Evolutionary conservation across 2,329 filamentous ascomycete genomes (phyloP), one percentile per base, ranked within the genome.

Genomic region (Massarina eburnea): DNA sequence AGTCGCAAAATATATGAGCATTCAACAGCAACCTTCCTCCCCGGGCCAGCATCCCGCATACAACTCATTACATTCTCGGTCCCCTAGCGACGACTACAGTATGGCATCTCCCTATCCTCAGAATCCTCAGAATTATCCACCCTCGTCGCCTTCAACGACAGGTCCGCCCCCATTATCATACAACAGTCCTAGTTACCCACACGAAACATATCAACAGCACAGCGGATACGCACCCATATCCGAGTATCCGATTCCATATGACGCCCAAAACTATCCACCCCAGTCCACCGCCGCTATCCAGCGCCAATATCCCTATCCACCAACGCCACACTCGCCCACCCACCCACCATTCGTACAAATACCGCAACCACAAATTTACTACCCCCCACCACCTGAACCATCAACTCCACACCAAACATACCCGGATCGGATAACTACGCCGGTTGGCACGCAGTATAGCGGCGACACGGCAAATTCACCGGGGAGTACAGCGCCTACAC

Each of bases 401-500:
- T 45, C 49, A 12, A 53, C 42, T 5, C 54, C 54, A 14, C 58
- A 52, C 29, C 45, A 39, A 18, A 54, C 54, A 5, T 46, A 41
- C 18, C 43, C 51, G 1, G 54, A 62, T 35, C 36, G 51, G n/a
- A 38, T 53, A 40, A 40, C 44, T 18, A 57, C 52, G 22, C 42
- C 52, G 4, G 49, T 54, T 24, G 43, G 51, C 33, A 51, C 44
- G 22, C 55, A 58, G 26, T 53, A 61, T 39, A 59, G 54, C 30
- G 54, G 52, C 10, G 52, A 45, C 17, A 45, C 44, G 18, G 42
- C 54, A n/a, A 24, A 22, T 9, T 26, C 26, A 21, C 43, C 46
- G n/a, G 45, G 46, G 12, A 63, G 57, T 39, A 59, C 57, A 38
- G 61, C 47, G 6, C 55, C 53, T 12, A 68, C 66, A 12, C 66